Percentiles rank a stretch among this genome's conserved stretches.
These are phyloP conservation scores for Chrysanthemum lavandulifolium DNA, from an alignment of 129 eudicot species.

Conservation along the genomic window DNA sequence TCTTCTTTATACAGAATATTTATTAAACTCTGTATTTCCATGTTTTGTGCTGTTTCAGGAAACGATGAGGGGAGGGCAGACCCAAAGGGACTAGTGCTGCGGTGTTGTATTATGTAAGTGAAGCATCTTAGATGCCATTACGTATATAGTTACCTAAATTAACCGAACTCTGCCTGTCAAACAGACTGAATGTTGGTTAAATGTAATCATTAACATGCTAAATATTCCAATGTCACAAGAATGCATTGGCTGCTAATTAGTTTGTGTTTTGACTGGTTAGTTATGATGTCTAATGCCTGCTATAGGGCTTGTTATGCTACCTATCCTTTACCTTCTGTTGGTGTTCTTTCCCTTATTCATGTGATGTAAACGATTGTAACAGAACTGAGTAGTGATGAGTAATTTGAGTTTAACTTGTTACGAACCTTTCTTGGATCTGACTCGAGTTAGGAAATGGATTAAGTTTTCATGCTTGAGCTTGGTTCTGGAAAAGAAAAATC, in stretches of 20 bases:
- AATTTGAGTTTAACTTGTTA: too few species aligned
- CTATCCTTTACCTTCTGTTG: constrained; percentile 9
- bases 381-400: too few species aligned
- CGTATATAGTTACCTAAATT: constrained; percentile 40
- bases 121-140: constrained; percentile 20
- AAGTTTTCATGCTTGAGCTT: too few species aligned
- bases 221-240: constrained; percentile 18
- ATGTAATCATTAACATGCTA: constrained; percentile 28
- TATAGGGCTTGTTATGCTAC: constrained; percentile 6
- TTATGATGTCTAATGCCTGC: constrained; percentile 16
- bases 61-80: constrained; percentile 75
- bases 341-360: neutral
- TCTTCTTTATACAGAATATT: too few species aligned
- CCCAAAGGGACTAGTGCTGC: constrained; percentile 60
- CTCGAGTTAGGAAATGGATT: too few species aligned
- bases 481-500: too few species aligned
- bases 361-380: neutral
- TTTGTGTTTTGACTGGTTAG: neutral
- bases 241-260: constrained; percentile 12
- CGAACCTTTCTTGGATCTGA: too few species aligned
- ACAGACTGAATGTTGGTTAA: constrained; percentile 33
- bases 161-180: constrained; percentile 31
- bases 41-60: constrained; percentile 36
- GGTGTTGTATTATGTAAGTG: constrained; percentile 67
- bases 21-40: neutral